Percentiles rank a stretch among this genome's conserved stretches.
Evolutionary conservation across 495 filamentous ascomycete genomes (phyloP).

Genomic region (Penicillium silybi): DNA sequence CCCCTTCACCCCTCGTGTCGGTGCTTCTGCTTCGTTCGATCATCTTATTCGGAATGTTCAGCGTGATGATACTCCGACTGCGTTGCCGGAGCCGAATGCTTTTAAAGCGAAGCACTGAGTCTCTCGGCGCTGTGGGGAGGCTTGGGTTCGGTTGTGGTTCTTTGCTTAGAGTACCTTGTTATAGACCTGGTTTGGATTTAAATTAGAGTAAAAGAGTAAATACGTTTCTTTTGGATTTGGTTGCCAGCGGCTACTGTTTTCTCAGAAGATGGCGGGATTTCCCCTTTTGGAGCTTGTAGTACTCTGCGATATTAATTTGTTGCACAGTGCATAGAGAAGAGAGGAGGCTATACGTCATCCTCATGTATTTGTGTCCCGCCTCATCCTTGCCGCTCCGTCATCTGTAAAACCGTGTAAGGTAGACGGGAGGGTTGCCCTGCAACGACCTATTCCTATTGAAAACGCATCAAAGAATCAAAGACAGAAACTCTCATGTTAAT

Average conservation of each 20-base stretch:
- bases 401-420: not conserved
- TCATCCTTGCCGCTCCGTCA: not conserved
- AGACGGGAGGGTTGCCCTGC: not conserved
- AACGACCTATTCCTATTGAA: not conserved
- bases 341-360: not conserved
- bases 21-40: constrained; percentile 37
- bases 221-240: too few relatives aligned
- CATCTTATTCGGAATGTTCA: constrained; percentile 28
- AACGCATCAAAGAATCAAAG: not conserved
- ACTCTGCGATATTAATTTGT: not conserved
- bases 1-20: constrained; percentile 39
- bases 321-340: not conserved
- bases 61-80: constrained; percentile 21
- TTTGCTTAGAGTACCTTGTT: not conserved
- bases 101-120: constrained; percentile 9
- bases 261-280: too few relatives aligned
- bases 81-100: constrained; percentile 17
- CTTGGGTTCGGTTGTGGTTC: not conserved
- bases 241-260: too few relatives aligned
- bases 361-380: not conserved
- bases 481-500: too few relatives aligned
- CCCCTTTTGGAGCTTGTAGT: too few relatives aligned
- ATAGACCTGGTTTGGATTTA: not conserved
- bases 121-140: not conserved
- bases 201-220: too few relatives aligned